phyloP scores from a whole-genome alignment of 768 basidiomycete genomes.

The Phlebiopsis flavidoalba region DNA sequence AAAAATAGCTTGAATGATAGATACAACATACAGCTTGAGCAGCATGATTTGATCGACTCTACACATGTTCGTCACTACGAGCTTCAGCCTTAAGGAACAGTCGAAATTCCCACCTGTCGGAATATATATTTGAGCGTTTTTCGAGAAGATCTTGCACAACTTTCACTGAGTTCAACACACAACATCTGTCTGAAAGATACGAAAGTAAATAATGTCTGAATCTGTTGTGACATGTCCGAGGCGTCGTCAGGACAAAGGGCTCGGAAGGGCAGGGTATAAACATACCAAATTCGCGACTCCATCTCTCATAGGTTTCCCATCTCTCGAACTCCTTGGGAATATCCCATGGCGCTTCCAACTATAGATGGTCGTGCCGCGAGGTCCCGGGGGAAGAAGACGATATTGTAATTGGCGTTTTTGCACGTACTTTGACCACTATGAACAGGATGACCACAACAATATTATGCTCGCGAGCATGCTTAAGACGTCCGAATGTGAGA shows the following conservation, averaged over 20 bases:
- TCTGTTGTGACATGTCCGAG: not conserved
- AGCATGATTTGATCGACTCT: too few relatives aligned
- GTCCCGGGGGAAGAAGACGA: constrained; percentile 24
- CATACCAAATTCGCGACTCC: constrained; percentile 21
- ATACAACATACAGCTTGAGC: too few relatives aligned
- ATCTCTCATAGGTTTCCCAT: constrained; percentile 19
- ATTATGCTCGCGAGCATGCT: too few relatives aligned
- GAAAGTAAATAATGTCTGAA: constrained; percentile 1
- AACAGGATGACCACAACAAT: too few relatives aligned
- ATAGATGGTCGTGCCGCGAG: constrained; percentile 22
- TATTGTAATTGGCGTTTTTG: not conserved
- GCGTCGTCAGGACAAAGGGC: too few relatives aligned
- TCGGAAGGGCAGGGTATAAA: too few relatives aligned
- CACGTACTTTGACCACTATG: too few relatives aligned
- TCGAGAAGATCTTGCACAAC: constrained; percentile 31
- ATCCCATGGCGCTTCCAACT: constrained; percentile 29
- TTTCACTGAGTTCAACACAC: constrained; percentile 28
- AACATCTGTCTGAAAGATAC: constrained; percentile 14
- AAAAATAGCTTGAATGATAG: too few relatives aligned
- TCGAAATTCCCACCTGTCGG: constrained; percentile 18
- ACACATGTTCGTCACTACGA: too few relatives aligned
- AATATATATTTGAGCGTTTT: constrained; percentile 27
- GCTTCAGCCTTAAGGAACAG: not conserved
- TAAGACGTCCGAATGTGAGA: too few relatives aligned
- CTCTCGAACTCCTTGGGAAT: constrained; percentile 18